Evolutionary conservation across 345 rosid genomes (phyloP).

Genomic region (Syzygium oleosum): DNA sequence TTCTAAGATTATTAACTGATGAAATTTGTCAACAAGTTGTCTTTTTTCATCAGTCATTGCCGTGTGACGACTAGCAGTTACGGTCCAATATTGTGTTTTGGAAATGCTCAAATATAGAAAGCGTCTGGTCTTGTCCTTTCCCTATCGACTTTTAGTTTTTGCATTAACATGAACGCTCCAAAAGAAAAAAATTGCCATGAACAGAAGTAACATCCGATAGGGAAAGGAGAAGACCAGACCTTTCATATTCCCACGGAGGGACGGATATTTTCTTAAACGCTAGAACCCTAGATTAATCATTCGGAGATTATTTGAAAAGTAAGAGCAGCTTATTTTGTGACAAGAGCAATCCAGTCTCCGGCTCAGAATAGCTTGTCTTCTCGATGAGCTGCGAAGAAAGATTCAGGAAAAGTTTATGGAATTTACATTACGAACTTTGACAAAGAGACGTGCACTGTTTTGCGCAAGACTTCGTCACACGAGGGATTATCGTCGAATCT

Average conservation of each 20-base stretch:
- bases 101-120: background rate
- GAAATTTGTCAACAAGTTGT: background rate
- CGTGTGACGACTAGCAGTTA: background rate
- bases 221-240: background rate
- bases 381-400: background rate
- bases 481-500: rapidly evolving
- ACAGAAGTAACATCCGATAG: no score
- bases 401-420: no score
- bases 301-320: background rate
- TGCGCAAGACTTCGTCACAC: background rate
- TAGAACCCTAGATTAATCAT: no score
- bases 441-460: background rate
- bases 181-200: no score
- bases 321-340: background rate
- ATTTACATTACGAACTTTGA: no score
- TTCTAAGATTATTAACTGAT: background rate
- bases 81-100: background rate
- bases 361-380: background rate
- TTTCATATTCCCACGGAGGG: background rate
- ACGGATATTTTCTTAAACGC: no score
- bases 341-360: background rate
- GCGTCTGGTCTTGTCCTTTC: background rate
- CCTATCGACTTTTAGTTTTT: no score
- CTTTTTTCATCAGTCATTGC: background rate
- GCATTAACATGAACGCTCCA: background rate